Evolutionary conservation across 805 yeast species (phyloP).

Genomic region (Saccharomycopsis sp.): DNA sequence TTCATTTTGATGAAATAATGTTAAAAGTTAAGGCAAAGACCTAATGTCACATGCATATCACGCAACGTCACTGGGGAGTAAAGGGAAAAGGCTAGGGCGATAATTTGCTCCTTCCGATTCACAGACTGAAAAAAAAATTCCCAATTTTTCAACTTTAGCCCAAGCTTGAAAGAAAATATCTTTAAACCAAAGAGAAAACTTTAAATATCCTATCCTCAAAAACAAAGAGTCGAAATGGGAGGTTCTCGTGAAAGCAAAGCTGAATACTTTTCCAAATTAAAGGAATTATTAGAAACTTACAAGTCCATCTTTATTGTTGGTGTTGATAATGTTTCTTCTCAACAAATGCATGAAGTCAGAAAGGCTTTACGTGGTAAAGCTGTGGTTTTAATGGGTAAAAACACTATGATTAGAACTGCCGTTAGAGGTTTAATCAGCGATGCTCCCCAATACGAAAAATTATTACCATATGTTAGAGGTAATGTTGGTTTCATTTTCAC

Average conservation of each 20-base stretch:
- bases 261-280: conserved; percentile 92
- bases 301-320: conserved; percentile 98
- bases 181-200: conserved; percentile 33
- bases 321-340: conserved; percentile 99
- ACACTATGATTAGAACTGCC: conserved; percentile 99
- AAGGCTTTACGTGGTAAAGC: conserved; percentile 91
- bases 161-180: too few species aligned
- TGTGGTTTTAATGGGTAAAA: conserved; percentile 97
- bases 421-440: conserved; percentile 90
- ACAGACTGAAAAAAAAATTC: too few species aligned
- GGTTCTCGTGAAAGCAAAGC: conserved; percentile 96
- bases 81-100: too few species aligned
- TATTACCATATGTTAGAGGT: conserved; percentile 92
- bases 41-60: too few species aligned
- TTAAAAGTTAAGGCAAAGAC: too few species aligned
- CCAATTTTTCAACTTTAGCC: too few species aligned
- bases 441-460: conserved; percentile 91
- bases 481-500: conserved; percentile 99
- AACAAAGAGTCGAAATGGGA: conserved; percentile 92
- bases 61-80: too few species aligned
- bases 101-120: too few species aligned
- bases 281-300: conserved; percentile 92
- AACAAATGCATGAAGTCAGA: conserved; percentile 99
- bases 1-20: too few species aligned
- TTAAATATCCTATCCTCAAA: conserved; percentile 85